Evolutionary conservation across 257 asterid genomes (phyloP), one percentile per base, ranked within the genome.

Genomic region (Scutellaria baicalensis): DNA sequence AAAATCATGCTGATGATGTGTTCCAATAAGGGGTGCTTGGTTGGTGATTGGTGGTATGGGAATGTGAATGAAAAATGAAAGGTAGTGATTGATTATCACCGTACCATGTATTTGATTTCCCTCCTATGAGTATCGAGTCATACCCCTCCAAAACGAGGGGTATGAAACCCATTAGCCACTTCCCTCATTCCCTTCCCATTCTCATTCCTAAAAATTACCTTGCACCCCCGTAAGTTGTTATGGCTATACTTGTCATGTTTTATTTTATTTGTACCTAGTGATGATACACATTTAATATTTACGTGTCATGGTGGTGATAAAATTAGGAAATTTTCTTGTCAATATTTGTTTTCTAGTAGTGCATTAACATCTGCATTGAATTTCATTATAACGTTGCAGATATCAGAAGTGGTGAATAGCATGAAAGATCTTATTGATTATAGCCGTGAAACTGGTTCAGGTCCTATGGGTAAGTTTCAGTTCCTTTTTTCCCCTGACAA

Each of bases 321-420:
- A 5, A 16, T 64, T 18, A 2, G 3, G 11, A 6, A 13, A 9
- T 33, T 64, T 33, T 14, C 36, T 43, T 35, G 20, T 68, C 31
- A 7, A 39, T 50, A 10, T 69, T 57, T 68, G 57, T 56, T 35
- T 58, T 21, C 14, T 40, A 38, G 14, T 35, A 12, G 18, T 73
- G 68, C 43, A 50, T 59, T 67, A 59, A 59, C 4, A 11, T 58
- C 55, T 16, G 6, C 39, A 42, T 31, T 65, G 10, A 39, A n/a
- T 51, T 59, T 31, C n/a, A n/a, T n/a, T n/a, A n/a, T n/a, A n/a
- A n/a, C n/a, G n/a, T n/a, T n/a, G 88, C 91, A 94, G 99, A 94
- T 94, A 84, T 94, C 99, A 9, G 98, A 94, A 80, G 99, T 94
- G 77, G 99, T 94, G 66, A 94, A 94, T 84, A 94, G 99, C 90